Percentiles rank a stretch among this genome's conserved stretches.
Evolutionary conservation across 2,329 filamentous ascomycete genomes (phyloP).

Genomic region (Niveomyces coronatus): DNA sequence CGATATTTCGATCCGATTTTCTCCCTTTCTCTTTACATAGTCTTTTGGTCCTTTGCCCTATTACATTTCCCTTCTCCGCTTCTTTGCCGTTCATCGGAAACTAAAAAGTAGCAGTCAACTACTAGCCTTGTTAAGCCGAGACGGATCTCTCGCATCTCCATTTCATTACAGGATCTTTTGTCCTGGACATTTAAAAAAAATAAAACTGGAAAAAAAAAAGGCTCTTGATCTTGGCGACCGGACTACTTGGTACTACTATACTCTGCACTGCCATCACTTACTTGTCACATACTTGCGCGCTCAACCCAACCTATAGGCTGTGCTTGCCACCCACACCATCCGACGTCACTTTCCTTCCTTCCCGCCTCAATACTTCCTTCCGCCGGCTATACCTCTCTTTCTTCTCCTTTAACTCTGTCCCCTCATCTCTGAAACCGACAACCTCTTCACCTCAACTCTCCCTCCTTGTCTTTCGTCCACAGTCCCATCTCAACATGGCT

Average conservation of each 20-base stretch:
- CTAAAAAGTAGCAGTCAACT: no score
- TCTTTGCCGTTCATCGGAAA: background rate
- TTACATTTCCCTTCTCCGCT: background rate
- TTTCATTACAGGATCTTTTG: background rate
- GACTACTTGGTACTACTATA: no score
- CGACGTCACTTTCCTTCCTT: background rate
- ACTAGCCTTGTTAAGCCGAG: no score
- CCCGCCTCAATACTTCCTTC: background rate
- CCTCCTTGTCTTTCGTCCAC: no score
- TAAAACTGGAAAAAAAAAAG: background rate
- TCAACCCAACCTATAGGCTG: no score
- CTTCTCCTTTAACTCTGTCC: background rate
- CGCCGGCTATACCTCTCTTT: background rate
- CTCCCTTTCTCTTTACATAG: no score
- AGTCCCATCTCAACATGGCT: constrained; percentile 20
- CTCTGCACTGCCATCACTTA: background rate
- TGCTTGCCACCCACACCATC: background rate
- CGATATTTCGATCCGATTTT: no score
- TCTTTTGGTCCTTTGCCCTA: background rate
- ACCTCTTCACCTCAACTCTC: background rate
- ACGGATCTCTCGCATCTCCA: constrained; percentile 2
- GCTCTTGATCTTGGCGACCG: no score
- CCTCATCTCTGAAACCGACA: background rate
- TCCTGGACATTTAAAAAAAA: background rate
- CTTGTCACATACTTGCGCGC: background rate